Percentiles rank a stretch among this genome's conserved stretches.
These are phyloP conservation scores for Colletotrichum simmondsii DNA, from an alignment of 2,329 filamentous ascomycete genomes.

Conservation along the genomic window DNA sequence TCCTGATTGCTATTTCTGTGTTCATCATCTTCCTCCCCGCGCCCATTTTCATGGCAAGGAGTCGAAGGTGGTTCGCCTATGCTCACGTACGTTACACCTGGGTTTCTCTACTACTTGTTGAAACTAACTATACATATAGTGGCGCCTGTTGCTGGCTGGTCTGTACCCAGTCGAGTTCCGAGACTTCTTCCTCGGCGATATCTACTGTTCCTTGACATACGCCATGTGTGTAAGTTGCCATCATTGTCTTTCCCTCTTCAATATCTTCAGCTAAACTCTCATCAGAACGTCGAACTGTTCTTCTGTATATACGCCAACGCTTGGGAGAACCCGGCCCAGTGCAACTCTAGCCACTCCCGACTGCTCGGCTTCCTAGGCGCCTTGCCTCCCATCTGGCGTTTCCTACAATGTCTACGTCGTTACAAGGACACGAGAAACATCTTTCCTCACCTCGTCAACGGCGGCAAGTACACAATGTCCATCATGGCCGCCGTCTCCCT, in stretches of 20 bases:
- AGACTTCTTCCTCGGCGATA: constrained; percentile 97
- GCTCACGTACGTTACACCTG: constrained; percentile 85
- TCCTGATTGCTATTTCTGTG: constrained; percentile 77
- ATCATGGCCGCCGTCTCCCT: constrained; percentile 83
- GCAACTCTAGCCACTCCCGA: constrained; percentile 87
- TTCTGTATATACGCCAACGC: constrained; percentile 89
- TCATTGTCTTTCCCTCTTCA: too few species aligned
- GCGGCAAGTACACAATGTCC: constrained; percentile 89
- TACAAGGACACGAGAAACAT: constrained; percentile 87
- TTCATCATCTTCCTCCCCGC: constrained; percentile 80
- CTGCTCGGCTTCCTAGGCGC: constrained; percentile 86
- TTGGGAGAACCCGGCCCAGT: constrained; percentile 80
- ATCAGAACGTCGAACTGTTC: constrained; percentile 87
- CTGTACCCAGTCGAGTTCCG: constrained; percentile 95
- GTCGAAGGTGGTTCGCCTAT: constrained; percentile 87
- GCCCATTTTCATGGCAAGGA: constrained; percentile 78
- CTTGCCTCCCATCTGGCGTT: constrained; percentile 89
- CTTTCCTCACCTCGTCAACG: constrained; percentile 93
- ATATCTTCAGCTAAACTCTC: neutral
- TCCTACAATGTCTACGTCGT: constrained; percentile 89
- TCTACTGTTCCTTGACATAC: constrained; percentile 96
- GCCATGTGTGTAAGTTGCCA: constrained; percentile 77
- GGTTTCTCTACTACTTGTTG: neutral
- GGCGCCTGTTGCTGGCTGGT: constrained; percentile 85
- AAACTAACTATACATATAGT: constrained; percentile 64